phyloP scores from a whole-genome alignment of 2,329 filamentous ascomycete species.

The Penicillium glabrum region DNA sequence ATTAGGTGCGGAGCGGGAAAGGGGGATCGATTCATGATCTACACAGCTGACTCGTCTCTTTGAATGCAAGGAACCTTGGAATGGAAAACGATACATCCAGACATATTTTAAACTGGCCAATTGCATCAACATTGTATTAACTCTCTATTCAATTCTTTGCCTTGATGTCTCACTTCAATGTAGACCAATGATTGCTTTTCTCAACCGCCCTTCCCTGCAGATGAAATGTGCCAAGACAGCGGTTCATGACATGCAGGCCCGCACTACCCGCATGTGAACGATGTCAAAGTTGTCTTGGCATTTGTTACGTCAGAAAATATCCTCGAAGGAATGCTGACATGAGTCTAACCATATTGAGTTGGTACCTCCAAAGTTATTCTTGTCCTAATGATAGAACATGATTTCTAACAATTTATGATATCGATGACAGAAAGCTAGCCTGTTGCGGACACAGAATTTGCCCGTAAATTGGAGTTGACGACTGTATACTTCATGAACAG shows the following conservation, averaged over 20 bases:
- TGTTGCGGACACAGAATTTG: no score
- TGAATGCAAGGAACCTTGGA: background rate
- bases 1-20: background rate
- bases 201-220: background rate
- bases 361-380: no score
- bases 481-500: no score
- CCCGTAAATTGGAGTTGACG: no score
- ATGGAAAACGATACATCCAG: background rate
- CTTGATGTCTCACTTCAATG: no score
- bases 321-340: background rate
- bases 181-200: background rate
- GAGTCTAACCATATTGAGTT: background rate
- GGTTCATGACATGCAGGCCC: background rate
- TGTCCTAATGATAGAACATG: no score
- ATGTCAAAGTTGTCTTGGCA: background rate
- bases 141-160: no score
- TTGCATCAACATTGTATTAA: no score
- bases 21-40: background rate
- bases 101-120: background rate
- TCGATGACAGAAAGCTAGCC: background rate
- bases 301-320: background rate
- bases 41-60: background rate
- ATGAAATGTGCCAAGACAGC: constrained; percentile 5
- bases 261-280: background rate
- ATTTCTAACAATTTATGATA: background rate